A percentile compares a stretch with the other conserved stretches of the same genome.
phyloP scores from a whole-genome alignment of 495 filamentous ascomycete genomes.

The Lindgomyces ingoldianus region DNA sequence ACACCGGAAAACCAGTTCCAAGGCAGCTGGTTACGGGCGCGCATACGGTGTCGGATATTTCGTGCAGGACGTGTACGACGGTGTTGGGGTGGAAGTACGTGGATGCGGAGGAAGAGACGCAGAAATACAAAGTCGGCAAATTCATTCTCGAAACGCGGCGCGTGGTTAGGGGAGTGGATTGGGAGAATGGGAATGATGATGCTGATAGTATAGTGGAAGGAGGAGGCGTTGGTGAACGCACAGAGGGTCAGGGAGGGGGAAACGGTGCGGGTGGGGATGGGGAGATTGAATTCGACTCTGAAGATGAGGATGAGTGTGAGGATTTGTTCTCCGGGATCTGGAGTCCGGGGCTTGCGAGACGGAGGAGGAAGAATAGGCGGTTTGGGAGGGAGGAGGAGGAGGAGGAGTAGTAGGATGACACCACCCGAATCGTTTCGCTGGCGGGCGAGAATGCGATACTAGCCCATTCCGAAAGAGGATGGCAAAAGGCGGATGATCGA shows the following conservation, averaged over 20 bases:
- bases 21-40: constrained; percentile 76
- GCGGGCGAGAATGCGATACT: neutral
- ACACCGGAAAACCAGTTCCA: constrained; percentile 62
- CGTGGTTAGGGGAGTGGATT: constrained; percentile 63
- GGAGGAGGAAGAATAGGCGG: constrained; percentile 62
- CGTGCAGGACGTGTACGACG: constrained; percentile 62
- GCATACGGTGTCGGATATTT: constrained; percentile 49
- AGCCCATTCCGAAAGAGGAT: neutral
- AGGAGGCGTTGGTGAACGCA: constrained; percentile 57
- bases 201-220: constrained; percentile 76
- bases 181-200: constrained; percentile 53
- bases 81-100: constrained; percentile 95
- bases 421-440: neutral
- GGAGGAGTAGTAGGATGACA: neutral
- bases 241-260: constrained; percentile 62
- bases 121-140: constrained; percentile 92
- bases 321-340: constrained; percentile 88
- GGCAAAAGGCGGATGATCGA: neutral
- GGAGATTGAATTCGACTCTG: constrained; percentile 75
- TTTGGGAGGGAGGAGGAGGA: constrained; percentile 35
- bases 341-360: constrained; percentile 67
- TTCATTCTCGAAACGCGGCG: constrained; percentile 90
- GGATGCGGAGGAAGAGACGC: constrained; percentile 73
- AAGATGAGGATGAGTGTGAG: constrained; percentile 94
- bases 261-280: constrained; percentile 22